Conservation (phyloP, 805 yeast genomes). For the Candida rishiriensis region DNA sequence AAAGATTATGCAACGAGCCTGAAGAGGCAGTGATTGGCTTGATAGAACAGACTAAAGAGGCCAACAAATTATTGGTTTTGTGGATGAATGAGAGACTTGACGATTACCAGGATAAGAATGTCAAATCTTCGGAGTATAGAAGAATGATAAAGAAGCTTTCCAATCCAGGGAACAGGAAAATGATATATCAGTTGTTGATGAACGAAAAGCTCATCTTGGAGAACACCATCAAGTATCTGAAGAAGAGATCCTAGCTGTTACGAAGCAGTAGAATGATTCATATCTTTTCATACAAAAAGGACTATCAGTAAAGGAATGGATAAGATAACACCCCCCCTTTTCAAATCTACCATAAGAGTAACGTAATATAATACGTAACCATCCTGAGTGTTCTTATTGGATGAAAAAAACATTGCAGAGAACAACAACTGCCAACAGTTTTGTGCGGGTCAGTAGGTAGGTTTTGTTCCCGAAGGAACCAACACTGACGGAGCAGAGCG, state of each 20-base stretch:
- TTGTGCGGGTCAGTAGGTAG: too few relatives aligned
- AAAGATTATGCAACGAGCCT: slow-evolving; percentile 16
- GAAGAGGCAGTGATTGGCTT: slow-evolving; percentile 2
- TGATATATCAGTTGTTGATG: slow-evolving; percentile 5
- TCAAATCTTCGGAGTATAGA: slow-evolving; percentile 11
- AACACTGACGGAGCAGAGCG: too few relatives aligned
- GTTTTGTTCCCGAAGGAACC: too few relatives aligned
- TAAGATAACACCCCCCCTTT: too few relatives aligned
- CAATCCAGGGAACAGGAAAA: background rate
- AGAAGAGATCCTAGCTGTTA: slow-evolving; percentile 1
- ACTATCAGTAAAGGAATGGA: background rate
- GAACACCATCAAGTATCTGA: slow-evolving; percentile 9
- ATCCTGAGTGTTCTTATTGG: too few relatives aligned
- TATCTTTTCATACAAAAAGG: background rate
- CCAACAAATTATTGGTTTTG: slow-evolving; percentile 12
- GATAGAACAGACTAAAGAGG: slow-evolving; percentile 3
- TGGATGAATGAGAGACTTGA: slow-evolving; percentile 15
- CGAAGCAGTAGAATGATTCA: background rate
- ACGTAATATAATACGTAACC: too few relatives aligned
- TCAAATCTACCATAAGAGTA: too few relatives aligned
- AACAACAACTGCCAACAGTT: too few relatives aligned
- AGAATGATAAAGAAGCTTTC: slow-evolving; percentile 9
- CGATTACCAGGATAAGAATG: slow-evolving; percentile 8
- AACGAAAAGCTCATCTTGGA: slow-evolving; percentile 15
- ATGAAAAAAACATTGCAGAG: too few relatives aligned